Evolutionary conservation across 805 yeast species (phyloP), one percentile per base, ranked within the genome.

Genomic region (Wickerhamiella australiensis): DNA sequence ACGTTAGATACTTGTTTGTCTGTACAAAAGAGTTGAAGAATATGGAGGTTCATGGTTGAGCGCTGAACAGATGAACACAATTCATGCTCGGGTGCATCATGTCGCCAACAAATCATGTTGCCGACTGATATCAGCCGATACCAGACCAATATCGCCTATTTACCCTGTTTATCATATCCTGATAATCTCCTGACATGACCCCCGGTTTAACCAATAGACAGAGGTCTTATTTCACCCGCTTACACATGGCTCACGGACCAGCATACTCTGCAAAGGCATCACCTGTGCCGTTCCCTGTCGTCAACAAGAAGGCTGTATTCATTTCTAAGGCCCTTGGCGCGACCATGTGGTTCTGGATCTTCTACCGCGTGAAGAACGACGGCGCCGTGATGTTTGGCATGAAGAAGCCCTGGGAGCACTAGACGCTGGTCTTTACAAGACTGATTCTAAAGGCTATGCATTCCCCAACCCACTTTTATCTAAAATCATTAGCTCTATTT

Each of bases 321-420:
- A 73, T 80, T 18, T 75, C 85, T 42, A 80, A 81, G 58, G 64
- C 73, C 18, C 72, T 85, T 40, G 95, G 95, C 9, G 94, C 90
- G 36, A 74, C 87, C 49, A 80, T 83, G 85, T 83, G 92, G 84
- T 85, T 84, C 67, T 85, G 90, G 84, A 75, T 85, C 54, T 73
- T 85, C 61, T 85, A 82, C 73, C 74, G 95, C 64, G 72, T 83
- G 42, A 79, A 81, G 67, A 79, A 82, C 62, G 71, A 68, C 31
- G 69, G 63, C 37, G 68, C 69, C 11, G 69, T 67, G 37, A 54
- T 68, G 45, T 57, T 66, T 20, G 71, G 68, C 51, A 57, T 66
- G 63, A 54, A 62, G 44, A 66, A 68, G 54, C 71, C 71, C 21
- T 68, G 71, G 71, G 71, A 68, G 46, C 71, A 68, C 56, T 57